Percentiles rank a stretch among this genome's conserved stretches.
Evolutionary conservation across 176 grass and related monocot species (phyloP).

Genomic region (Musa beccarii): DNA sequence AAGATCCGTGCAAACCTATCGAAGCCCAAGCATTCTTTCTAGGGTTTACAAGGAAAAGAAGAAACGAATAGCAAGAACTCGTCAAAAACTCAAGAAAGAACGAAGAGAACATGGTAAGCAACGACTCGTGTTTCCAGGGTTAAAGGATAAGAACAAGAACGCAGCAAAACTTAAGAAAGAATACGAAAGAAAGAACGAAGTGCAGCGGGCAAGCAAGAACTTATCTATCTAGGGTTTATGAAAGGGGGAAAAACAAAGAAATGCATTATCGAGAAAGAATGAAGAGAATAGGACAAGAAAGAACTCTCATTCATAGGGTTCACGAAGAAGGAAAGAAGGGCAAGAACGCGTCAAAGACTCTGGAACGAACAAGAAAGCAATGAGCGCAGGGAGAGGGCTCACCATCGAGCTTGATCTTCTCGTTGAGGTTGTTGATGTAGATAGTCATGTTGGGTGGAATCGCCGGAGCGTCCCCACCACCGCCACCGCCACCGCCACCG

Average conservation of each 20-base stretch:
- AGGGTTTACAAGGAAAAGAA: not conserved
- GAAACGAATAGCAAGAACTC: not conserved
- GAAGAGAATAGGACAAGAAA: no score
- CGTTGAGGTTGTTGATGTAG: conserved; percentile 97
- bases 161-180: not conserved
- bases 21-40: not conserved
- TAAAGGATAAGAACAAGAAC: not conserved
- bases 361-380: no score
- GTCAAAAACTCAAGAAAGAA: not conserved
- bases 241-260: not conserved
- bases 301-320: no score
- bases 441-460: conserved; percentile 56
- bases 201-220: not conserved
- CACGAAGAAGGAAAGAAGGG: no score
- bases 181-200: not conserved
- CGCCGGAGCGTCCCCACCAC: conserved; percentile 20
- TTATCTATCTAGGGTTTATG: not conserved
- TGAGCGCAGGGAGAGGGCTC: not conserved
- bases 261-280: no score
- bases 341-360: not conserved
- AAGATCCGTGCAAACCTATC: not conserved
- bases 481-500: conserved; percentile 15
- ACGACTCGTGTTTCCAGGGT: not conserved
- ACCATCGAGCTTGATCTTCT: conserved; percentile 92
- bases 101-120: not conserved